Evolutionary conservation across 139 green algal species (phyloP).

Genomic region (Micromonas commoda): DNA sequence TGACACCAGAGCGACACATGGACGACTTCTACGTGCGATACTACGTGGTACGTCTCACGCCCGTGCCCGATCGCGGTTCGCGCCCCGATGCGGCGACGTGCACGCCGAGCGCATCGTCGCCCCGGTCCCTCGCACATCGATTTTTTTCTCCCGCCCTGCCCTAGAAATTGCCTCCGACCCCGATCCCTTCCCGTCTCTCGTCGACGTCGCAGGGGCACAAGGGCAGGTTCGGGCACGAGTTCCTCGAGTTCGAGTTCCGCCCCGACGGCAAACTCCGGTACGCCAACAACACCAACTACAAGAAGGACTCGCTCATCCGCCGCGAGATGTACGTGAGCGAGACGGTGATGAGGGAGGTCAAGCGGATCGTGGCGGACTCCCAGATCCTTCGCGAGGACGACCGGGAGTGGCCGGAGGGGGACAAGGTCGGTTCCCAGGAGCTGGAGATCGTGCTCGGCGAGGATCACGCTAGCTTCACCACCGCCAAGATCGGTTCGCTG

Average conservation of each 20-base stretch:
- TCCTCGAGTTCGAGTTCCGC: conserved; percentile 94
- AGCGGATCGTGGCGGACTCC: conserved; percentile 81
- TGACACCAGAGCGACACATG: neutral
- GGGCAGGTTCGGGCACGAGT: conserved; percentile 93
- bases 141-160: neutral
- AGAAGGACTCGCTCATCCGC: conserved; percentile 92
- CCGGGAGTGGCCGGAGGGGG: conserved; percentile 82
- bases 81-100: neutral
- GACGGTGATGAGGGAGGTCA: conserved; percentile 76
- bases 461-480: conserved; percentile 94
- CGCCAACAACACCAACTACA: conserved; percentile 98
- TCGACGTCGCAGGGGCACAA: conserved; percentile 49
- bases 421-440: conserved; percentile 87
- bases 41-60: conserved; percentile 57
- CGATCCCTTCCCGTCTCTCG: neutral
- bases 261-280: conserved; percentile 86
- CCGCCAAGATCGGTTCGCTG: conserved; percentile 90
- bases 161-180: neutral
- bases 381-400: conserved; percentile 97
- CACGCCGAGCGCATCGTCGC: neutral
- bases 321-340: conserved; percentile 66
- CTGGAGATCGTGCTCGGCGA: conserved; percentile 86
- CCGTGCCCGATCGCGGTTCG: no score
- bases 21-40: conserved; percentile 91
- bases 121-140: neutral